phyloP scores from a whole-genome alignment of 1,284 basidiomycete species.

The Apiotrichum porosum region DNA sequence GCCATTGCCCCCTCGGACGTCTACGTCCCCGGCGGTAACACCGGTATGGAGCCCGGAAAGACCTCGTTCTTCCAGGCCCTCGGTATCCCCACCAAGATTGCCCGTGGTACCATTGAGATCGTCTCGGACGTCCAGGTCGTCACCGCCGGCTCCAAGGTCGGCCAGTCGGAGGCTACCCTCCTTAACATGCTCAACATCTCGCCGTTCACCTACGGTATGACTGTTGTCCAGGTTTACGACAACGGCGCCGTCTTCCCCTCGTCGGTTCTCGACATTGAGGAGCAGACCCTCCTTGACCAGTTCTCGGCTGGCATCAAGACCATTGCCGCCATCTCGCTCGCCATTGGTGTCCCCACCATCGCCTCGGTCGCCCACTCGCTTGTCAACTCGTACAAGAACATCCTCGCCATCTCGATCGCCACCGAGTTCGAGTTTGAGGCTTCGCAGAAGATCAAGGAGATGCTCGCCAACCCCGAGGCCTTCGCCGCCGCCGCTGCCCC shows the following conservation, averaged over 20 bases:
- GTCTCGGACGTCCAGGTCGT: conserved; percentile 97
- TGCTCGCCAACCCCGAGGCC: conserved; percentile 93
- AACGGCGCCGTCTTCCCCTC: conserved; percentile 85
- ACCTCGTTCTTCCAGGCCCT: conserved; percentile 99
- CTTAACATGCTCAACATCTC: conserved; percentile 99
- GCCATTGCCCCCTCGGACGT: conserved; percentile 91
- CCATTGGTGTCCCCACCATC: conserved; percentile 91
- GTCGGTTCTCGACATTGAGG: conserved; percentile 88
- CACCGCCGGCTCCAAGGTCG: conserved; percentile 84
- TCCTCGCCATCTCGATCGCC: conserved; percentile 80
- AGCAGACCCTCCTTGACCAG: conserved; percentile 80
- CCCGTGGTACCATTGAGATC: conserved; percentile 99
- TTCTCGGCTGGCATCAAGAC: conserved; percentile 93
- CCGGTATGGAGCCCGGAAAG: conserved; percentile 99
- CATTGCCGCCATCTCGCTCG: conserved; percentile 91
- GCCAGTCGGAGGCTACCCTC: conserved; percentile 92
- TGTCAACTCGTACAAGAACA: conserved; percentile 99
- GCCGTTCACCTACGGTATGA: conserved; percentile 99
- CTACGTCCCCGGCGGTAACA: conserved; percentile 89
- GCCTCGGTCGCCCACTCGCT: conserved; percentile 90
- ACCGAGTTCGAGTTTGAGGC: conserved; percentile 96
- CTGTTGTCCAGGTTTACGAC: conserved; percentile 89
- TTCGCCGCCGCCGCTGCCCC: conserved; percentile 75
- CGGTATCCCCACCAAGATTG: conserved; percentile 99
- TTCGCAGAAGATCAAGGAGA: conserved; percentile 91